Percentiles rank a stretch among this genome's conserved stretches.
Conservation (phyloP, 768 basidiomycete species). For the Hygrophorus pudorinus region DNA sequence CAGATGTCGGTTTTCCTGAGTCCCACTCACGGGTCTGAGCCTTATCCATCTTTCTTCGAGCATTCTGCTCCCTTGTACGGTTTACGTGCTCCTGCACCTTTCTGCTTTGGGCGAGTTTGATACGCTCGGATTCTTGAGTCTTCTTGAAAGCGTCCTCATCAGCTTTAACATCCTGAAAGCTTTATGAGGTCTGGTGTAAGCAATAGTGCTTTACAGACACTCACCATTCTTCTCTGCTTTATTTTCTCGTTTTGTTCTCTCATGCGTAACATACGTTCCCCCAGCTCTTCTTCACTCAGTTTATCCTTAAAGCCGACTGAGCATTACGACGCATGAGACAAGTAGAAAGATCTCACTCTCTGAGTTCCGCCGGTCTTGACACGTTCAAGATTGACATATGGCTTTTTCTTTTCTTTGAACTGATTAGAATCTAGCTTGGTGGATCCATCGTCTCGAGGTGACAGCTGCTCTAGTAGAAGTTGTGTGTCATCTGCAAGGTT, state of each 20-base stretch:
- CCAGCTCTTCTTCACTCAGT: conserved; percentile 44
- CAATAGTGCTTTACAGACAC: conserved; percentile 9
- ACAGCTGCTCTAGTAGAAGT: conserved; percentile 6
- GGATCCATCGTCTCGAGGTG: conserved; percentile 10
- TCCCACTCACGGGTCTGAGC: conserved; percentile 77
- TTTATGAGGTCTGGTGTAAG: background rate
- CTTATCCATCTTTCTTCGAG: conserved; percentile 75
- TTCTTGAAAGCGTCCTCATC: conserved; percentile 74
- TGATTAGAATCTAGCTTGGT: conserved; percentile 2
- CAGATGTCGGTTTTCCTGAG: conserved; percentile 45
- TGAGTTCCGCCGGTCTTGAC: conserved; percentile 75
- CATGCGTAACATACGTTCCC: conserved; percentile 51
- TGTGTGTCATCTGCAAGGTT: background rate
- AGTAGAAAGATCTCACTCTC: conserved; percentile 41
- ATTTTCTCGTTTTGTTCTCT: conserved; percentile 58
- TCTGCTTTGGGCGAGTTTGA: conserved; percentile 43
- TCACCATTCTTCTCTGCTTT: conserved; percentile 46
- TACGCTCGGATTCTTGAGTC: conserved; percentile 55
- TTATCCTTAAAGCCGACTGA: conserved; percentile 17
- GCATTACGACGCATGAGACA: conserved; percentile 4
- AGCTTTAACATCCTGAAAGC: conserved; percentile 60
- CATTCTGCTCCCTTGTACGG: conserved; percentile 67
- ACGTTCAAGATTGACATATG: conserved; percentile 76
- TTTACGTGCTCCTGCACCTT: conserved; percentile 64
- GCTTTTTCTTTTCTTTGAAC: conserved; percentile 48